Conservation (phyloP, 78 protist genomes). For the Cyanophora paradoxa region DNA sequence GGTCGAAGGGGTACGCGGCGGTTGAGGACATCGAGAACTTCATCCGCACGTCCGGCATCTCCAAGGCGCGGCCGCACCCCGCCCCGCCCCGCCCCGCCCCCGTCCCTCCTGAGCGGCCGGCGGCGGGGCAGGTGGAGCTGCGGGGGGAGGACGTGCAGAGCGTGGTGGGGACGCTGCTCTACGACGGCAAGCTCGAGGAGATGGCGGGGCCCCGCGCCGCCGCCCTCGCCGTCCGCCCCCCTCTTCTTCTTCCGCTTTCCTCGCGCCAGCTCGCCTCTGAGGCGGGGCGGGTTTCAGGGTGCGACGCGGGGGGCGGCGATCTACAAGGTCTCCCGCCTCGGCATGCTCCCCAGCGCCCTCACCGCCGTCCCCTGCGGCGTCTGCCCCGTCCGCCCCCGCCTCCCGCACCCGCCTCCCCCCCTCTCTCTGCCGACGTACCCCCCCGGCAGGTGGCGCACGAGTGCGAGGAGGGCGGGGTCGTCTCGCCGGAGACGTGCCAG, state of each 20-base stretch:
- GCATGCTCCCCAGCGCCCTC: not conserved
- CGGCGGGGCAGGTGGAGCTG: no score
- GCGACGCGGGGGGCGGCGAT: not conserved
- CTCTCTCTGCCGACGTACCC: not conserved
- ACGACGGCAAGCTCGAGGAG: constrained; percentile 4
- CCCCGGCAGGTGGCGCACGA: not conserved
- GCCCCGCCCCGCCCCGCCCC: constrained; percentile 1
- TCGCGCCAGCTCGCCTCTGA: not conserved
- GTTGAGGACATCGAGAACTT: constrained; percentile 10
- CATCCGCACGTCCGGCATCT: constrained; percentile 10
- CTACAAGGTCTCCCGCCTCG: not conserved
- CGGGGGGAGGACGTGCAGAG: constrained; percentile 17
- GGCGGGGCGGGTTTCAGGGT: not conserved
- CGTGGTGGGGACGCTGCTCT: not conserved
- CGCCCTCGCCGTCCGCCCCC: not conserved
- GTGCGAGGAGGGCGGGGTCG: not conserved
- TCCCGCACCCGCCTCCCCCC: no score
- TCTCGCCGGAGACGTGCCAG: not conserved
- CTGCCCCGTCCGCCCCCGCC: no score
- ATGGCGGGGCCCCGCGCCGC: not conserved
- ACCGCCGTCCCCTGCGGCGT: no score
- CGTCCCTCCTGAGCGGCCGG: not conserved
- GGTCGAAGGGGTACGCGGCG: not conserved
- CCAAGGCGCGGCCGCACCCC: not conserved
- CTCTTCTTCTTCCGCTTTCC: no score